Conservation (phyloP, 2,329 filamentous ascomycete species). For the Hymenoscyphus repandus region DNA sequence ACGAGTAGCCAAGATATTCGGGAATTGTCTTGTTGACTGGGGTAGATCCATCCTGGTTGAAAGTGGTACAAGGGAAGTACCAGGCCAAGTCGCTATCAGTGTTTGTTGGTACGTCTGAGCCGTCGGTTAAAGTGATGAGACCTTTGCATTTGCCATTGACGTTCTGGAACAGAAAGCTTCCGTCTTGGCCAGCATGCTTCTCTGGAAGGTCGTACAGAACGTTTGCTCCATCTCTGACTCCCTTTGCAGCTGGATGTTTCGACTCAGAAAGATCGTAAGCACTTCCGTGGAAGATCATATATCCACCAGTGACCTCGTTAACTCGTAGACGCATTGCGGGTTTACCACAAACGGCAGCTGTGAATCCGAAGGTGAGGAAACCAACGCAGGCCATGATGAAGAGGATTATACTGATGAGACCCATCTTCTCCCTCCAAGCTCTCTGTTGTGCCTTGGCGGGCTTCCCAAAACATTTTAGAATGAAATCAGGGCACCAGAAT, state of each 20-base stretch:
- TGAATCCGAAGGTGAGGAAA: slow-evolving; percentile 96
- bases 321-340: slow-evolving; percentile 67
- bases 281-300: slow-evolving; percentile 93
- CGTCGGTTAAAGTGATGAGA: slow-evolving; percentile 66
- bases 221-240: slow-evolving; percentile 69
- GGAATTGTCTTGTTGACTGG: slow-evolving; percentile 67
- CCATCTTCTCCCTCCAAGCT: slow-evolving; percentile 98
- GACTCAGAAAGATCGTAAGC: slow-evolving; percentile 80
- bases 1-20: slow-evolving; percentile 80
- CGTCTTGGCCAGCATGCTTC: slow-evolving; percentile 82
- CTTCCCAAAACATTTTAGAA: slow-evolving; percentile 82
- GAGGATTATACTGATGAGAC: slow-evolving; percentile 88
- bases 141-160: slow-evolving; percentile 96
- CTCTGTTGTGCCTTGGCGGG: slow-evolving; percentile 78
- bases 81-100: slow-evolving; percentile 71
- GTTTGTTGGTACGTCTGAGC: slow-evolving; percentile 77
- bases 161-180: slow-evolving; percentile 96
- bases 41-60: slow-evolving; percentile 89
- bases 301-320: slow-evolving; percentile 75
- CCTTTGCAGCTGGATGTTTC: slow-evolving; percentile 71
- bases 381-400: slow-evolving; percentile 84
- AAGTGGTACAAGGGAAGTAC: slow-evolving; percentile 92
- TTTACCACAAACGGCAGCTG: slow-evolving; percentile 72
- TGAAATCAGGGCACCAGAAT: slow-evolving; percentile 86
- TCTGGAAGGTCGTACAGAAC: slow-evolving; percentile 81